Conservation (phyloP, 176 grass and related monocot genomes). For the Dactylis glomerata region DNA sequence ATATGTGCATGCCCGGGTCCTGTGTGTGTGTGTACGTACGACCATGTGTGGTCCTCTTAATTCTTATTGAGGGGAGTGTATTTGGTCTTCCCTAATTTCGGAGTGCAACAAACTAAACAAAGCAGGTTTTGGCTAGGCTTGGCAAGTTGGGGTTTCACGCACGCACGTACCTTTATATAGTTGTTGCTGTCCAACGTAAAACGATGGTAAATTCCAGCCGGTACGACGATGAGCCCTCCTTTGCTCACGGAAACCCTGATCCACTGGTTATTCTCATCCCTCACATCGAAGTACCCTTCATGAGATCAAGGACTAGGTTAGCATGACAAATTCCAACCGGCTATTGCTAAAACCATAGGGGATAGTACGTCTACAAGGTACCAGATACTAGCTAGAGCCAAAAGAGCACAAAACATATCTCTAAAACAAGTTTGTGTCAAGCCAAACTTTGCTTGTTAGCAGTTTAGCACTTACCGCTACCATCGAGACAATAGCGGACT, state of each 20-base stretch:
- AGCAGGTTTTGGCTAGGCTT: not conserved
- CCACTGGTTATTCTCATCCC: slow-evolving; percentile 28
- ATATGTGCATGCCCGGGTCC: too few relatives aligned
- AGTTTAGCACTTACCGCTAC: slow-evolving; percentile 39
- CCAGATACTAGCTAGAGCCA: not conserved
- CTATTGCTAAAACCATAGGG: not conserved
- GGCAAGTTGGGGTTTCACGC: not conserved
- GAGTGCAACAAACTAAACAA: not conserved
- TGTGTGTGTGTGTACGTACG: not conserved
- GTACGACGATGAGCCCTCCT: slow-evolving; percentile 16
- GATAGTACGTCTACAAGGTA: not conserved
- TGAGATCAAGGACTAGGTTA: not conserved
- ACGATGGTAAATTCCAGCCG: slow-evolving; percentile 27
- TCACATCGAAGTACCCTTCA: slow-evolving; percentile 37
- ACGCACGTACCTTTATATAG: slow-evolving; percentile 32
- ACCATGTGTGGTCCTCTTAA: not conserved
- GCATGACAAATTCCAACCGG: not conserved
- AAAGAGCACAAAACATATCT: not conserved
- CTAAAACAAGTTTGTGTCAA: not conserved
- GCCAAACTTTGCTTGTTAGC: not conserved
- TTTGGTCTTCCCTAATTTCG: not conserved
- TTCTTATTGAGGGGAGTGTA: not conserved
- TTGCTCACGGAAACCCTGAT: not conserved
- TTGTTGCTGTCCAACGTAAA: slow-evolving; percentile 9
- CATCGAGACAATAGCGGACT: slow-evolving; percentile 77